A percentile compares a stretch with the other conserved stretches of the same genome.
Evolutionary conservation across 2,329 filamentous ascomycete species (phyloP).

Genomic region (Polytolypa hystricis): DNA sequence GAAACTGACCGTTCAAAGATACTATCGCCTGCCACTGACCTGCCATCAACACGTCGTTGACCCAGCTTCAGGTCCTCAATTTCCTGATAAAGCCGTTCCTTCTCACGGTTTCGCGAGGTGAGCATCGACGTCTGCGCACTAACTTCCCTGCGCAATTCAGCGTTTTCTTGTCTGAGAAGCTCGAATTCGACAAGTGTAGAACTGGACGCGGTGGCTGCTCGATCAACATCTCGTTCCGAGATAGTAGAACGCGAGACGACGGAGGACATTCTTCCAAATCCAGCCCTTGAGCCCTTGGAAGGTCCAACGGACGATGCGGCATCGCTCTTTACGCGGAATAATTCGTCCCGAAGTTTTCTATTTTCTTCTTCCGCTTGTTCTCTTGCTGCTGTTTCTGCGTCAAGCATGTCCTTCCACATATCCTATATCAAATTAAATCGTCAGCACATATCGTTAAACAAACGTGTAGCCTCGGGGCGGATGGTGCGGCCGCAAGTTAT

Average conservation of each 20-base stretch:
- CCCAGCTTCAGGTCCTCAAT: constrained; percentile 93
- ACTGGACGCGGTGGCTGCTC: constrained; percentile 44
- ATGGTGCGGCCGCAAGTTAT: no score
- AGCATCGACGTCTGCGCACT: constrained; percentile 96
- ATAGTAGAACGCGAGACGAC: constrained; percentile 27
- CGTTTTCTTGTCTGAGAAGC: constrained; percentile 81
- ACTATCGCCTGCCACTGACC: constrained; percentile 64
- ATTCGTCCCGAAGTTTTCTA: constrained; percentile 68
- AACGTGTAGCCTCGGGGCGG: no score
- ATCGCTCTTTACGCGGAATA: constrained; percentile 51
- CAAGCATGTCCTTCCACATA: constrained; percentile 89
- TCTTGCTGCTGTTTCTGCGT: constrained; percentile 78
- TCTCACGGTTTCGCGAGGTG: constrained; percentile 88
- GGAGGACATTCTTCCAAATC: constrained; percentile 23
- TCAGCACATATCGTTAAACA: no score
- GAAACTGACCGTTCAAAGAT: constrained; percentile 92
- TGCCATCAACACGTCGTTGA: constrained; percentile 56
- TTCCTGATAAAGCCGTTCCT: constrained; percentile 88
- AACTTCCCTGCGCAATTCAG: constrained; percentile 80
- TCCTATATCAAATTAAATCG: constrained; percentile 51
- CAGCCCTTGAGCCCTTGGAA: constrained; percentile 20
- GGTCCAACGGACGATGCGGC: constrained; percentile 11
- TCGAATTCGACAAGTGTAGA: constrained; percentile 72
- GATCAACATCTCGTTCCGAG: constrained; percentile 26
- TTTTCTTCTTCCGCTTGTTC: constrained; percentile 90